A percentile compares a stretch with the other conserved stretches of the same genome.
Evolutionary conservation across 805 yeast genomes (phyloP).

Genomic region (Isabelozyma rhagii): DNA sequence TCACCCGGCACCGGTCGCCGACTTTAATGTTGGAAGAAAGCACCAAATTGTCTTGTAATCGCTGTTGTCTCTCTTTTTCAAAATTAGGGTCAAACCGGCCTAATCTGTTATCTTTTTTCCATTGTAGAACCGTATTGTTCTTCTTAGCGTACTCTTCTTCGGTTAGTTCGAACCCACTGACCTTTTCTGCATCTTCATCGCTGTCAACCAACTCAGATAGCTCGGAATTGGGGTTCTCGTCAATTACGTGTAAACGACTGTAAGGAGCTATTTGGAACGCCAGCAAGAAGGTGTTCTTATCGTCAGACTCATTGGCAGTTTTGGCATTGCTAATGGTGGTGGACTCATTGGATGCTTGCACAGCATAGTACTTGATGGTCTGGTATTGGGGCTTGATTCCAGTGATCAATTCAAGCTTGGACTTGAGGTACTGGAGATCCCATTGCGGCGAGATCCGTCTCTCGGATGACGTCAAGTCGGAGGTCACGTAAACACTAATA

Average conservation of each 20-base stretch:
- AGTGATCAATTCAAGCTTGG: conserved; percentile 62
- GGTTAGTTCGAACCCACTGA: conserved; percentile 44
- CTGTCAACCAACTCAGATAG: conserved; percentile 32
- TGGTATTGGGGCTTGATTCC: conserved; percentile 68
- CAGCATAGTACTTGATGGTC: conserved; percentile 43
- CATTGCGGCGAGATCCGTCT: conserved; percentile 62
- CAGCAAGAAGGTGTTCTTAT: conserved; percentile 13
- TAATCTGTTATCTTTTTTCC: conserved; percentile 68
- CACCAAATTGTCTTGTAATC: conserved; percentile 27
- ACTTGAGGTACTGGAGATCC: conserved; percentile 51
- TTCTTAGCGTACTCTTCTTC: conserved; percentile 62
- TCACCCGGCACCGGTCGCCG: conserved; percentile 54
- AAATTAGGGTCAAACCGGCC: conserved; percentile 70
- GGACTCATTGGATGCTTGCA: conserved; percentile 34
- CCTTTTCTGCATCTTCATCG: conserved; percentile 20
- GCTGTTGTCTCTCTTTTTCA: conserved; percentile 22
- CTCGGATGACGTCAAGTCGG: conserved; percentile 67
- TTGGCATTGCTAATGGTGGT: conserved; percentile 17
- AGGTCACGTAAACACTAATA: conserved; percentile 56
- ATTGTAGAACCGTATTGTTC: conserved; percentile 61
- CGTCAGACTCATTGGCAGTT: conserved; percentile 10
- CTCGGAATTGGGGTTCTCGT: conserved; percentile 51
- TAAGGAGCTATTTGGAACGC: conserved; percentile 31
- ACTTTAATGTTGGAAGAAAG: conserved; percentile 29
- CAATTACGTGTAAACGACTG: conserved; percentile 57